These are phyloP conservation scores for Verbena officinalis DNA, from an alignment of 257 asterid genomes.

Conservation along the genomic window DNA sequence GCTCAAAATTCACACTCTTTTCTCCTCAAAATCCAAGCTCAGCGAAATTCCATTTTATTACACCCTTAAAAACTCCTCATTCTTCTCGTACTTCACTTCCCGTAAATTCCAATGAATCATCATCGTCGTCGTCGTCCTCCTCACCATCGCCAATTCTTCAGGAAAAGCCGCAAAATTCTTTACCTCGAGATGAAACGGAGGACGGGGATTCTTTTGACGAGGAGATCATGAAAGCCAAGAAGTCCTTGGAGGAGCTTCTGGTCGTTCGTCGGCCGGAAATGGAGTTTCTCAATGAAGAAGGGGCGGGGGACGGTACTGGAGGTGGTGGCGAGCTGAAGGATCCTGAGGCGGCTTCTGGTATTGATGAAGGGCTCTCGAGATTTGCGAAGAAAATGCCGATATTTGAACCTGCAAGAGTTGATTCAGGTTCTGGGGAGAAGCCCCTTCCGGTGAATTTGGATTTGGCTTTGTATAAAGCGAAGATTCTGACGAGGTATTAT, in stretches of 20 bases:
- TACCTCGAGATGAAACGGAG: conserved; percentile 33
- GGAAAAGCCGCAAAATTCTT: conserved; percentile 50
- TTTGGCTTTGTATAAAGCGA: conserved; percentile 80
- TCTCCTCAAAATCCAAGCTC: conserved; percentile 53
- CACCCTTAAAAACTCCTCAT: conserved; percentile 45
- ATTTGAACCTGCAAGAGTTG: conserved; percentile 77
- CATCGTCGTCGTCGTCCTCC: conserved; percentile 38
- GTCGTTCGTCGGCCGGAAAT: conserved; percentile 81
- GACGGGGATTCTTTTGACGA: conserved; percentile 45
- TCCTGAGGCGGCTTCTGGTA: conserved; percentile 33
- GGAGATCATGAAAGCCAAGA: conserved; percentile 69
- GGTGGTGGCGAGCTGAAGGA: conserved; percentile 13
- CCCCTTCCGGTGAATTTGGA: conserved; percentile 87
- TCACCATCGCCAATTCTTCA: conserved; percentile 49
- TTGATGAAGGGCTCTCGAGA: conserved; percentile 65
- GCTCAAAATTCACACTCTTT: conserved; percentile 58
- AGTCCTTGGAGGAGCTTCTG: conserved; percentile 76
- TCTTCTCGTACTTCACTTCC: conserved; percentile 42
- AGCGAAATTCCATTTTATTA: conserved; percentile 43
- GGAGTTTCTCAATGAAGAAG: conserved; percentile 48
- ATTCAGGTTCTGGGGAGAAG: conserved; percentile 52
- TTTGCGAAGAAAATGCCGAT: conserved; percentile 84
- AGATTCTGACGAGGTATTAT: conserved; percentile 59
- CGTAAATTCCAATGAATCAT: conserved; percentile 53
- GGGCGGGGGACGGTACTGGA: conserved; percentile 24